Conservation (phyloP, 345 rosid species). For the Cochlearia excelsa region DNA sequence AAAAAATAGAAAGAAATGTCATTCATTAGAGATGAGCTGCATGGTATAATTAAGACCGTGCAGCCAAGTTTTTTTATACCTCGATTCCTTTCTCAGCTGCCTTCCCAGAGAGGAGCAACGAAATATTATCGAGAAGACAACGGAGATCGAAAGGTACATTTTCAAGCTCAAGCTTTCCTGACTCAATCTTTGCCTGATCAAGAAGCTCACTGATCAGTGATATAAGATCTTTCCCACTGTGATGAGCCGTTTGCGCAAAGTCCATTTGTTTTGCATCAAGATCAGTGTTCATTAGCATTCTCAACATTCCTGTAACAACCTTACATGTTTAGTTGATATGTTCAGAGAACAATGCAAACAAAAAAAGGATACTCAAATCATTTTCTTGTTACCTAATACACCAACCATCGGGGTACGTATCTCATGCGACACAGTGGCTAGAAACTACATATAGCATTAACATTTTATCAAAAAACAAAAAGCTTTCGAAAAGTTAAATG, state of each 20-base stretch:
- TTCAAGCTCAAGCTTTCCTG: slow-evolving; percentile 91
- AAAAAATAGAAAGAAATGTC: background rate
- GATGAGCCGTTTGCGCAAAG: slow-evolving; percentile 83
- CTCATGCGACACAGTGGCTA: slow-evolving; percentile 98
- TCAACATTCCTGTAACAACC: slow-evolving; percentile 70
- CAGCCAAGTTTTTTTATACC: slow-evolving; percentile 38
- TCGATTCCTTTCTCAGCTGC: slow-evolving; percentile 74
- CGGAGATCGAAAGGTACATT: slow-evolving; percentile 80
- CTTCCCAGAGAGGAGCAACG: slow-evolving; percentile 69
- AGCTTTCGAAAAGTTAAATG: background rate
- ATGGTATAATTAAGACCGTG: background rate
- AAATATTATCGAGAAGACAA: slow-evolving; percentile 64
- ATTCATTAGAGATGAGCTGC: background rate
- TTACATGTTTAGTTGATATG: background rate
- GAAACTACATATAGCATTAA: slow-evolving; percentile 44
- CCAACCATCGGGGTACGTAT: slow-evolving; percentile 97
- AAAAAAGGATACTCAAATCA: background rate
- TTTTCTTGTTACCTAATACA: slow-evolving; percentile 34
- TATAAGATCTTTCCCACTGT: slow-evolving; percentile 81
- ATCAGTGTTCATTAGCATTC: slow-evolving; percentile 86
- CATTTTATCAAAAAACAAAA: background rate
- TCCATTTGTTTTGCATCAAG: slow-evolving; percentile 78
- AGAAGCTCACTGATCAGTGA: slow-evolving; percentile 84
- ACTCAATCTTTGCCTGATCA: slow-evolving; percentile 98
- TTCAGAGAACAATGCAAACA: background rate